A percentile compares a stretch with the other conserved stretches of the same genome.
Evolutionary conservation across 1,139 yeast genomes (phyloP).

Genomic region (Lodderomyces oxycetoniae): DNA sequence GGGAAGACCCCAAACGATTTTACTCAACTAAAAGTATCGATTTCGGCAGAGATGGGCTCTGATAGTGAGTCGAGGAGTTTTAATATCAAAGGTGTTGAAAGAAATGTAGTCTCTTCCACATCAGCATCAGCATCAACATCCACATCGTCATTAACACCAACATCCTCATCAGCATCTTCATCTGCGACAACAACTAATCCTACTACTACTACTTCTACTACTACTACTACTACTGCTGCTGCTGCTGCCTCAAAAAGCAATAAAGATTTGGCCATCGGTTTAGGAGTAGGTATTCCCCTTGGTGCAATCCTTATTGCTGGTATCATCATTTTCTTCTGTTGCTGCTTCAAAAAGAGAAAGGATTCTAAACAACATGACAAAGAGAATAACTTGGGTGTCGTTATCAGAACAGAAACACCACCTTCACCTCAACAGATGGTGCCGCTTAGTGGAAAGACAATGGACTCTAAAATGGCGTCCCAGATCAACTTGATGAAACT

Average conservation of each 20-base stretch:
- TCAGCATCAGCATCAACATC: slow-evolving; percentile 20
- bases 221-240: slow-evolving; percentile 18
- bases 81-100: slow-evolving; percentile 51
- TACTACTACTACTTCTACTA: slow-evolving; percentile 21
- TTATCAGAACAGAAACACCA: no score
- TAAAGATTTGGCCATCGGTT: slow-evolving; percentile 67
- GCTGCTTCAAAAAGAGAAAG: slow-evolving; percentile 45
- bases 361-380: slow-evolving; percentile 20
- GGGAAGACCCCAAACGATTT: slow-evolving; percentile 68
- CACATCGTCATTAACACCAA: slow-evolving; percentile 17
- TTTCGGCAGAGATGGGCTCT: slow-evolving; percentile 45
- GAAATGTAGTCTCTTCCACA: slow-evolving; percentile 18
- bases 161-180: slow-evolving; percentile 21
- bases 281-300: slow-evolving; percentile 82
- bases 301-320: slow-evolving; percentile 45
- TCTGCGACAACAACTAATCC: slow-evolving; percentile 22
- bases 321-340: slow-evolving; percentile 54
- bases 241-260: slow-evolving; percentile 14
- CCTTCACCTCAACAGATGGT: no score
- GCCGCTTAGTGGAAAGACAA: no score
- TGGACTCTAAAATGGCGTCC: slow-evolving; percentile 10
- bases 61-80: slow-evolving; percentile 42
- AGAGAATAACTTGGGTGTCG: slow-evolving; percentile 6
- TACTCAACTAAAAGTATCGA: slow-evolving; percentile 41
- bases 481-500: slow-evolving; percentile 43